phyloP scores from a whole-genome alignment of 225 moss, liverwort and hornwort genomes.

The Sphagnum contortum region DNA sequence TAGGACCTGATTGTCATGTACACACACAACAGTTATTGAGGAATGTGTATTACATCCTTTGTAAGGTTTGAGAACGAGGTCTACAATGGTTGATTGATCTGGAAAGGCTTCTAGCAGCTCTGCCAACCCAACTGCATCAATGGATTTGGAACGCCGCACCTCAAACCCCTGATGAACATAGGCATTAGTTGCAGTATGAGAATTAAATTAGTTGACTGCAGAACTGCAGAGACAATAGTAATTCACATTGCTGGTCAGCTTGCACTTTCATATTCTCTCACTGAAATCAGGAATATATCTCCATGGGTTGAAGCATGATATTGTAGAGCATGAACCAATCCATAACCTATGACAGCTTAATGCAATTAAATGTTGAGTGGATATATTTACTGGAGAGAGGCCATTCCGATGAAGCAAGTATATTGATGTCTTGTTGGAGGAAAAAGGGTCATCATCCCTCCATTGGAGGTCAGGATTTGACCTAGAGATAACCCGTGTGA shows the following conservation, averaged over 20 bases:
- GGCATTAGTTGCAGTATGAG: constrained; percentile 1
- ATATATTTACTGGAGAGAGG: constrained; percentile 18
- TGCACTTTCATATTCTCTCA: too few species aligned
- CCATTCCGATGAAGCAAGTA: constrained; percentile 41
- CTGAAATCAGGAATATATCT: too few species aligned
- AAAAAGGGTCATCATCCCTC: constrained; percentile 22
- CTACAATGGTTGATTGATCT: constrained; percentile 20
- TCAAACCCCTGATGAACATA: constrained; percentile 30
- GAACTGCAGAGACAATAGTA: neutral
- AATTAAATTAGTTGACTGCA: neutral
- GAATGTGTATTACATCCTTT: constrained; percentile 24
- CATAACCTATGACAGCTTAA: too few species aligned
- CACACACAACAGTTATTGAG: neutral
- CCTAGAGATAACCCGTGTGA: constrained; percentile 23
- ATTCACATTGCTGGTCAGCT: too few species aligned
- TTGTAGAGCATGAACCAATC: too few species aligned
- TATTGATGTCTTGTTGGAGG: constrained; percentile 25
- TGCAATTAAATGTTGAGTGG: too few species aligned
- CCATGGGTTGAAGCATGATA: too few species aligned
- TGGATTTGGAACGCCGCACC: constrained; percentile 20
- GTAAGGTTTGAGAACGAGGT: constrained; percentile 18
- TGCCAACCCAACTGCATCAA: constrained; percentile 18
- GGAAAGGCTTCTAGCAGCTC: constrained; percentile 39
- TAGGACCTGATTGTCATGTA: neutral
- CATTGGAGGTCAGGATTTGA: constrained; percentile 11